Evolutionary conservation across 2,329 filamentous ascomycete genomes (phyloP), one percentile per base, ranked within the genome.

Genomic region (Orbilia blumenaviensis): DNA sequence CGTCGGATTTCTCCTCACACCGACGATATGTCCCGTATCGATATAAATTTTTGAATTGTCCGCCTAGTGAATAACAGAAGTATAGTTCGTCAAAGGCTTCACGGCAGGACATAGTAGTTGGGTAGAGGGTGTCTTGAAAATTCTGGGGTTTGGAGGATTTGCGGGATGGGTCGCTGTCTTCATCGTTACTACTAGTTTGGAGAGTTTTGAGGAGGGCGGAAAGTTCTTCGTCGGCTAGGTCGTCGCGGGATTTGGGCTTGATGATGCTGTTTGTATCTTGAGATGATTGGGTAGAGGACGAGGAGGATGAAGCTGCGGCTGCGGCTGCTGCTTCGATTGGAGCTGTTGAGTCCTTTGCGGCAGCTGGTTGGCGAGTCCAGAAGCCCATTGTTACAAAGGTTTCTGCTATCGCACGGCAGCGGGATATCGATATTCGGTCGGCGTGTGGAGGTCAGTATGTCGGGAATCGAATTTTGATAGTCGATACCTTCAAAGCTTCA

Each of bases 11-110:
- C 79, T 96, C 91, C 77, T 86, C 88, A 86, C 95, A 99, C 2
- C 88, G 87, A 48, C 90, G 88, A 81, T 96, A 85, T 44, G 86
- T 85, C 77, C 95, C 95, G 81, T 93, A 90, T 41, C 95, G 91
- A 86, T 98, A 99, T 38, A 98, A 88, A 29, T 80, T 80, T 21
- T 80, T 60, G 86, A 94, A 97, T 83, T 98, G 94, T 0, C 94
- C 93, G 63, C 93, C 94, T 7, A 97, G 86, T 0, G 91, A 93
- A 82, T 95, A 92, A 87, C 95, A 99, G 86, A 94, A 92, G 87
- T 94, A 97, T 74, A 94, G 94, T 78, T 89, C 87, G 85, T 99
- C 95, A 84, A 99, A 98, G 80, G 93, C 91, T 77, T 90, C 87
- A 61, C 92, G 91, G 86, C 95, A 98, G 81, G 91, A 94, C 90